Evolutionary conservation across 768 basidiomycete genomes (phyloP).

Genomic region (Ramaria sp.): DNA sequence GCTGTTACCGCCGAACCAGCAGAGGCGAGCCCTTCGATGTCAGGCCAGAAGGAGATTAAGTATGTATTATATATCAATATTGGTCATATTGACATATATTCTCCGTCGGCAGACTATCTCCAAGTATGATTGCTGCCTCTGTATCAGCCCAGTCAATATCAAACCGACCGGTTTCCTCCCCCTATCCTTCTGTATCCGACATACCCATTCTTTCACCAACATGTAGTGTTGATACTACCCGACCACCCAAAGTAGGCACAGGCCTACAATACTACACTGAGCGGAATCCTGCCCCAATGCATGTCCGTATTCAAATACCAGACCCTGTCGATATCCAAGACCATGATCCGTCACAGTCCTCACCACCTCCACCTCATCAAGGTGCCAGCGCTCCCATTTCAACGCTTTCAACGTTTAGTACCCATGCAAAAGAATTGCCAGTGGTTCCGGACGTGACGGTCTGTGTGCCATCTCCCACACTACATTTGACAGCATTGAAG

Average conservation of each 20-base stretch:
- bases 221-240: background rate
- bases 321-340: background rate
- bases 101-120: slow-evolving; percentile 1
- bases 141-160: background rate
- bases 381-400: background rate
- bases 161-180: background rate
- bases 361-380: background rate
- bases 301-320: slow-evolving; percentile 5
- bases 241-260: slow-evolving; percentile 2
- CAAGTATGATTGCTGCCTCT: slow-evolving; percentile 8
- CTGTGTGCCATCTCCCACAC: background rate
- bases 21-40: background rate
- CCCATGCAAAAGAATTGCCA: background rate
- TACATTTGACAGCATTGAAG: background rate
- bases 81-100: background rate
- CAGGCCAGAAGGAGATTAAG: slow-evolving; percentile 7
- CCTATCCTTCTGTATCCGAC: background rate
- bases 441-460: background rate
- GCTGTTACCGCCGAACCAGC: background rate
- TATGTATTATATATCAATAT: background rate
- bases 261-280: slow-evolving; percentile 6
- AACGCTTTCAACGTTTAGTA: background rate
- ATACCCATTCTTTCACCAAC: background rate
- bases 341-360: background rate
- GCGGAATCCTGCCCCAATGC: slow-evolving; percentile 2